phyloP scores from a whole-genome alignment of 2,329 filamentous ascomycete genomes.

The Waltergamsia citrina region DNA sequence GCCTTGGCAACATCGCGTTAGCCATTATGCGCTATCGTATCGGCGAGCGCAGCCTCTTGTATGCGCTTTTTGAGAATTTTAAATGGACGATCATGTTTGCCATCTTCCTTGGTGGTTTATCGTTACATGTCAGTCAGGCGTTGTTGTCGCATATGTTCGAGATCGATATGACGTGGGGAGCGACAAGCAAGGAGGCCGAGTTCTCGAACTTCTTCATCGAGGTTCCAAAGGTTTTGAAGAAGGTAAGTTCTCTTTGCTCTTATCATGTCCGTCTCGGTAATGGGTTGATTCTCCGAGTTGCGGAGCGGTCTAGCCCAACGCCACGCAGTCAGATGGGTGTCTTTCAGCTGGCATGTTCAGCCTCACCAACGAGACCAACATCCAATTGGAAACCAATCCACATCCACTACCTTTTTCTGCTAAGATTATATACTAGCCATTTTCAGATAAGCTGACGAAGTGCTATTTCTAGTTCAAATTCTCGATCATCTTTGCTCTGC shows the following conservation, averaged over 20 bases:
- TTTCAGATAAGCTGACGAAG: background rate
- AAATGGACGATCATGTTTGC: constrained; percentile 67
- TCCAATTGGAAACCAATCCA: no score
- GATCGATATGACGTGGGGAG: constrained; percentile 79
- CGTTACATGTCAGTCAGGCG: constrained; percentile 72
- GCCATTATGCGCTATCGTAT: constrained; percentile 65
- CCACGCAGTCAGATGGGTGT: no score
- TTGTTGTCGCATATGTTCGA: constrained; percentile 76
- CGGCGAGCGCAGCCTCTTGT: constrained; percentile 51
- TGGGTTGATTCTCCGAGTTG: background rate
- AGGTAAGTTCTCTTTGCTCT: constrained; percentile 41
- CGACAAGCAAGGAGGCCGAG: constrained; percentile 74
- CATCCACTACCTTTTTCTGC: no score
- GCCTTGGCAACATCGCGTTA: constrained; percentile 62
- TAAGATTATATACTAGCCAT: background rate
- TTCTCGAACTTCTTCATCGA: constrained; percentile 81
- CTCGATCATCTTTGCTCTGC: constrained; percentile 51
- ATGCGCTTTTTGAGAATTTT: constrained; percentile 52
- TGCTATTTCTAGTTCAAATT: constrained; percentile 54
- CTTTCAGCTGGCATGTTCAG: no score
- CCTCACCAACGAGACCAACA: no score
- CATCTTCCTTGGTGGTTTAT: constrained; percentile 76
- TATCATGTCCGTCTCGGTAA: background rate
- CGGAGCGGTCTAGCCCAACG: no score
- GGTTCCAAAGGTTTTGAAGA: constrained; percentile 67